Conservation (phyloP, 139 green algal genomes). For the Coelastrella sp. region DNA sequence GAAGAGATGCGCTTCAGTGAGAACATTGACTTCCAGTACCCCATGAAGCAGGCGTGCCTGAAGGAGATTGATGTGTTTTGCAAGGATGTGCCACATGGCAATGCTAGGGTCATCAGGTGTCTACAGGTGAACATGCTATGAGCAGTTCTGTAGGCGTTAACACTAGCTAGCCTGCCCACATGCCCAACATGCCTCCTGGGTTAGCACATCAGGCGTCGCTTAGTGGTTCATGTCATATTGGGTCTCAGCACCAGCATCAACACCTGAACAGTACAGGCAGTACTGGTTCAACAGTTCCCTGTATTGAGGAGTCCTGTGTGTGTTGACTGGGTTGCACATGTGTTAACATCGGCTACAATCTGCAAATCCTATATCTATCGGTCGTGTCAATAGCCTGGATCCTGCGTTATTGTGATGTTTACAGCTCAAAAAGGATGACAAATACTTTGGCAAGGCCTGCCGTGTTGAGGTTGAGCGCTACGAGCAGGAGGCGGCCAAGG, state of each 20-base stretch:
- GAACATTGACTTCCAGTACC: constrained; percentile 88
- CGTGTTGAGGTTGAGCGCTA: constrained; percentile 71
- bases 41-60: constrained; percentile 77
- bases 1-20: constrained; percentile 76
- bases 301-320: too few relatives aligned
- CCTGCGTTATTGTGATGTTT: background rate
- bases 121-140: background rate
- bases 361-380: background rate
- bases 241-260: too few relatives aligned
- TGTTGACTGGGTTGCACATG: too few relatives aligned
- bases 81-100: constrained; percentile 77
- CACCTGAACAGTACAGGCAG: too few relatives aligned
- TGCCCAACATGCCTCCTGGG: too few relatives aligned
- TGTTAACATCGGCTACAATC: too few relatives aligned
- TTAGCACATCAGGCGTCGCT: too few relatives aligned
- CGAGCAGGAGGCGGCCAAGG: constrained; percentile 66
- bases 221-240: too few relatives aligned
- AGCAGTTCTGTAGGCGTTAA: background rate
- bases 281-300: too few relatives aligned
- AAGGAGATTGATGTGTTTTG: constrained; percentile 81
- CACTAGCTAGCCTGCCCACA: background rate
- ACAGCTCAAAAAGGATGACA: constrained; percentile 76
- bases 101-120: constrained; percentile 80
- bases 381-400: background rate
- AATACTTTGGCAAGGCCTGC: constrained; percentile 83